Conservation (phyloP, 2,329 filamentous ascomycete genomes). For the Aureobasidium musti region DNA sequence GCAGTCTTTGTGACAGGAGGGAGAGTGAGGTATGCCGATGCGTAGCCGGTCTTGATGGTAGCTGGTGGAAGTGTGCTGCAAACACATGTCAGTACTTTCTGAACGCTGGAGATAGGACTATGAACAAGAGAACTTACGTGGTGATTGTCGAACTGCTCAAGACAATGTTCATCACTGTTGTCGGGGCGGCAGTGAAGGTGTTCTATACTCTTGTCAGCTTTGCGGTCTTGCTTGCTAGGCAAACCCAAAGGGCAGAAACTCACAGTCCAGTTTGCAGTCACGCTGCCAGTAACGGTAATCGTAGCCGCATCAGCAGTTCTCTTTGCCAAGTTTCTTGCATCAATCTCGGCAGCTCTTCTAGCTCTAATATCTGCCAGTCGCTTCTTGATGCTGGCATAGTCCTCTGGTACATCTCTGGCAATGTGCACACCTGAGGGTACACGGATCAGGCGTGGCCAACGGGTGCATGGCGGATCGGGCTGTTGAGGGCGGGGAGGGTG, state of each 20-base stretch:
- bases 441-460: constrained; percentile 42
- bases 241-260: neutral
- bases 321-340: constrained; percentile 35
- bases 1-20: constrained; percentile 43
- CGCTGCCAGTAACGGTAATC: constrained; percentile 41
- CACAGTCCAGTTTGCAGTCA: constrained; percentile 40
- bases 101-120: neutral
- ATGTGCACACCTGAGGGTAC: constrained; percentile 31
- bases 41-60: constrained; percentile 43
- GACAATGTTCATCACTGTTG: constrained; percentile 39
- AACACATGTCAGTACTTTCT: constrained; percentile 9
- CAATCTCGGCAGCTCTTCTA: constrained; percentile 29
- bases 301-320: constrained; percentile 44
- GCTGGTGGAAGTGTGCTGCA: constrained; percentile 41
- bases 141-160: constrained; percentile 34
- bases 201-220: neutral
- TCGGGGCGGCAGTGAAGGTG: constrained; percentile 31
- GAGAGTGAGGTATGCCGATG: constrained; percentile 41
- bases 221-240: neutral
- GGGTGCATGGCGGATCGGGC: constrained; percentile 42
- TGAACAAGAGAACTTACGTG: neutral
- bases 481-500: constrained; percentile 38
- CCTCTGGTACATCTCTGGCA: constrained; percentile 33
- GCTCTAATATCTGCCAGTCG: constrained; percentile 27
- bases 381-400: constrained; percentile 36